Evolutionary conservation across 2,329 filamentous ascomycete species (phyloP).

Genomic region (Penicillium sp.): DNA sequence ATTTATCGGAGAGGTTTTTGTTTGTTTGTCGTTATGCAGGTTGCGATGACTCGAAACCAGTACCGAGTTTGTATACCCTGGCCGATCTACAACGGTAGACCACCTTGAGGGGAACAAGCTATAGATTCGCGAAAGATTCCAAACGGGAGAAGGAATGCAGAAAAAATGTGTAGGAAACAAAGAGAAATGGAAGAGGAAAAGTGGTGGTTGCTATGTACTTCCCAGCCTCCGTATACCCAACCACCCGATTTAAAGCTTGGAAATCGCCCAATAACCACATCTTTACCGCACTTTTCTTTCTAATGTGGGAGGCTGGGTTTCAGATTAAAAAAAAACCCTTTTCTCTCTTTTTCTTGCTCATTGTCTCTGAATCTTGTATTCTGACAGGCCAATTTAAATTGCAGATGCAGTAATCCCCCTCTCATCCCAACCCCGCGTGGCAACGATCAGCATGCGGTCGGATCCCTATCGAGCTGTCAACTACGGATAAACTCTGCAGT

Average conservation of each 20-base stretch:
- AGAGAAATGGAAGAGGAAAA: constrained; percentile 11
- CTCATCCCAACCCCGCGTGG: constrained; percentile 13
- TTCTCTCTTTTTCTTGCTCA: not conserved
- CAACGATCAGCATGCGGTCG: constrained; percentile 12
- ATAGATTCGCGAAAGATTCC: constrained; percentile 5
- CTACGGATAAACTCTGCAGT: not conserved
- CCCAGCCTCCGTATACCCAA: constrained; percentile 40
- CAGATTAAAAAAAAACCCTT: constrained; percentile 5
- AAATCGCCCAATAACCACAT: constrained; percentile 6
- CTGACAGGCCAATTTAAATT: constrained; percentile 9
- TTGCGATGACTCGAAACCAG: constrained; percentile 3
- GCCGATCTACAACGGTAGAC: constrained; percentile 12
- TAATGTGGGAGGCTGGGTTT: constrained; percentile 21
- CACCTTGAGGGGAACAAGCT: constrained; percentile 1
- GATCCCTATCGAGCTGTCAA: constrained; percentile 2
- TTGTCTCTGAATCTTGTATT: not conserved
- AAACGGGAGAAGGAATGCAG: constrained; percentile 16
- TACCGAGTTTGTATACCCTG: constrained; percentile 10
- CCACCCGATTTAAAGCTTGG: constrained; percentile 34
- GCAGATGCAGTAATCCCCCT: constrained; percentile 4
- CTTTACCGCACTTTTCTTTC: not conserved
- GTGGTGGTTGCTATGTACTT: constrained; percentile 15
- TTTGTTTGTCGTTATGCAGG: constrained; percentile 1
- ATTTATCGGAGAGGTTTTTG: constrained; percentile 6
- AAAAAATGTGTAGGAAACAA: constrained; percentile 8